Evolutionary conservation across 768 basidiomycete genomes (phyloP).

Genomic region (Udeniomyces megalosporus): DNA sequence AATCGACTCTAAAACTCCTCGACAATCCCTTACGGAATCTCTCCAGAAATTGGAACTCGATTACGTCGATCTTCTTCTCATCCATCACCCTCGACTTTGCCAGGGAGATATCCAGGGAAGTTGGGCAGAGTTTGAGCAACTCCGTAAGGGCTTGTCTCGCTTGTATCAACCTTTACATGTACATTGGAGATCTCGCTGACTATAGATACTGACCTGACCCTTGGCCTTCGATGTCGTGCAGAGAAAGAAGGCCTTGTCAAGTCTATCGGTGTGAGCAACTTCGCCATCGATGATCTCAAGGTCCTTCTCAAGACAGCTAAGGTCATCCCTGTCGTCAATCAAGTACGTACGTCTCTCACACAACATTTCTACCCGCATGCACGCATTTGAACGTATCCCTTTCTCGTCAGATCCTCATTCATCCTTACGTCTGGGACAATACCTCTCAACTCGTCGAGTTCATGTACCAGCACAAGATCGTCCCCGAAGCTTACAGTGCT

Average conservation of each 20-base stretch:
- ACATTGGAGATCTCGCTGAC: no score
- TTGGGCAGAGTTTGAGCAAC: slow-evolving; percentile 47
- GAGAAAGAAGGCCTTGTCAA: slow-evolving; percentile 13
- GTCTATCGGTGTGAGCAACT: slow-evolving; percentile 55
- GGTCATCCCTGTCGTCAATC: slow-evolving; percentile 53
- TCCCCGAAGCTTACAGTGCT: slow-evolving; percentile 44
- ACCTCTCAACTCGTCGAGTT: slow-evolving; percentile 43
- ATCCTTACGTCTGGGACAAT: slow-evolving; percentile 44
- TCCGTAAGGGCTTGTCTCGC: slow-evolving; percentile 34
- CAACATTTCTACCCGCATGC: no score
- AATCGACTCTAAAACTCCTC: slow-evolving; percentile 33
- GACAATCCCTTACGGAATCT: slow-evolving; percentile 37
- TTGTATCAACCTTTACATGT: no score
- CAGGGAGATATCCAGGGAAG: slow-evolving; percentile 18
- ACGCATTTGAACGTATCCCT: slow-evolving; percentile 32
- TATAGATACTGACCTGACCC: not conserved
- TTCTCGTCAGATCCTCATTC: not conserved
- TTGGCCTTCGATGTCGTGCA: not conserved
- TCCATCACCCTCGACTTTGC: slow-evolving; percentile 38
- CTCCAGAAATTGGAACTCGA: slow-evolving; percentile 39
- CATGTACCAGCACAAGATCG: slow-evolving; percentile 43
- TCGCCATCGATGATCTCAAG: slow-evolving; percentile 40
- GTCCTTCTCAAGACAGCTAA: slow-evolving; percentile 38
- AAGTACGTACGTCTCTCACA: no score
- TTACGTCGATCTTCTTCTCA: slow-evolving; percentile 50